Base-by-base conservation (phyloP, 139 green algal species). In the Micractinium conductrix region DNA sequence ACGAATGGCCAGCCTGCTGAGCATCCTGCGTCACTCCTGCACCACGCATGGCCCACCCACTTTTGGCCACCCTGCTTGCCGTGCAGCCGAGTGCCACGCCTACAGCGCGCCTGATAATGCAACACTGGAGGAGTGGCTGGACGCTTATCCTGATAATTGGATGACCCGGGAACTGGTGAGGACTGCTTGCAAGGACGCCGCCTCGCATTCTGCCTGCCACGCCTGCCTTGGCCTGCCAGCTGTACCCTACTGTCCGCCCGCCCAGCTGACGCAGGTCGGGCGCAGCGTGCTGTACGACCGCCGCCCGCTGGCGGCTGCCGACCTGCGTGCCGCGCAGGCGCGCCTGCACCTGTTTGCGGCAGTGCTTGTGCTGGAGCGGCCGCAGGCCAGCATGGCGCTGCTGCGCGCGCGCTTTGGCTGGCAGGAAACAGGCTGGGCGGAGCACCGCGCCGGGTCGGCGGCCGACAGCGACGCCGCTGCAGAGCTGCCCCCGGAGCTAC, bases 61-160 rank as follows among this genome's bases (percentile, higher is more conserved):
- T n/a, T n/a, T n/a, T n/a, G 1, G 30, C 38, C 67, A 1, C 37
- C 24, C 19, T 30, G 40, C 24, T 1, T 8, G 16, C 30, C 19
- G 14, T 81, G 78, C 78, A 83, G 78, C 83, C 22, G 73, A 87
- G 74, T 87, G 83, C 60, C 70, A 65, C n/a, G 83, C 83, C 40
- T 87, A 87, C 73, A 44, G 2, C 30, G 55, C 83, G 10, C 83
- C 83, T 6, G 26, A 74, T 17, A 87, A 87, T 33, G 42, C 83
- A 53, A 87, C 74, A 0, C 70, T 87, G 50, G 72, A 87, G 42
- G 42, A 79, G 55, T 87, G 83, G 83, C 70, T 87, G 10, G 40
- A 37, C 1, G 16, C 5, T 8, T 74, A 78, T 38, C 83, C 83
- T 7, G 72, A 82, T 67, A 87, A 87, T 30, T 83, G 82, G 83